Evolutionary conservation across 768 basidiomycete genomes (phyloP).

Genomic region (Lactarius sp.): DNA sequence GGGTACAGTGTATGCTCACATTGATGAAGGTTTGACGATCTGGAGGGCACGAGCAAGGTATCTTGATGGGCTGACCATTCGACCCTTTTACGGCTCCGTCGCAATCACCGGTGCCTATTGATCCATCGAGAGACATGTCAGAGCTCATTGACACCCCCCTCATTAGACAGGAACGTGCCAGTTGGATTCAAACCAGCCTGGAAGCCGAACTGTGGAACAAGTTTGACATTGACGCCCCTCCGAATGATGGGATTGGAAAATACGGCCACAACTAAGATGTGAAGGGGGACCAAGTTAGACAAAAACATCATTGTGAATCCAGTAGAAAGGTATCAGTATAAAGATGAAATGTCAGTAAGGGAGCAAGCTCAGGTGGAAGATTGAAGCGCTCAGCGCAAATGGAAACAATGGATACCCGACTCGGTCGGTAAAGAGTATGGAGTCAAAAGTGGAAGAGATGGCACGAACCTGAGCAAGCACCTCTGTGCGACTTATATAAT

Average conservation of each 20-base stretch:
- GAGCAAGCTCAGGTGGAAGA: constrained; percentile 2
- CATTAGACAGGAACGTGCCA: constrained; percentile 34
- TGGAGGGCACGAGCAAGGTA: constrained; percentile 66
- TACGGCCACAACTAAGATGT: constrained; percentile 4
- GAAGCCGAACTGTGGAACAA: constrained; percentile 52
- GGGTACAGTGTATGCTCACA: constrained; percentile 31
- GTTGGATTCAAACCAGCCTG: constrained; percentile 54
- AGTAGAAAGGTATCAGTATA: background rate
- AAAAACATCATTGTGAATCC: constrained; percentile 14
- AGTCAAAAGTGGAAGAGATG: background rate
- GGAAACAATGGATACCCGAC: constrained; percentile 13
- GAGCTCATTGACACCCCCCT: background rate
- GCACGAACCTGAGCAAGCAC: background rate
- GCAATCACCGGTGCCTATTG: constrained; percentile 59
- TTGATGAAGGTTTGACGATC: constrained; percentile 46
- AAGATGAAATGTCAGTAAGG: background rate
- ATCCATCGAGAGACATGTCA: background rate
- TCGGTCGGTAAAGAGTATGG: constrained; percentile 19
- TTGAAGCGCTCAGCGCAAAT: constrained; percentile 14
- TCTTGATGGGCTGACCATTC: constrained; percentile 50
- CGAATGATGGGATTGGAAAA: constrained; percentile 13
- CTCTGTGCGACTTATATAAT: constrained; percentile 47
- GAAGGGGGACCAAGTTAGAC: constrained; percentile 7
- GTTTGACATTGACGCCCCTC: constrained; percentile 14
- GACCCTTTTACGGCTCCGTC: constrained; percentile 57